Conservation (phyloP, 2,329 filamentous ascomycete species). For the Calonectria ilicicola region DNA sequence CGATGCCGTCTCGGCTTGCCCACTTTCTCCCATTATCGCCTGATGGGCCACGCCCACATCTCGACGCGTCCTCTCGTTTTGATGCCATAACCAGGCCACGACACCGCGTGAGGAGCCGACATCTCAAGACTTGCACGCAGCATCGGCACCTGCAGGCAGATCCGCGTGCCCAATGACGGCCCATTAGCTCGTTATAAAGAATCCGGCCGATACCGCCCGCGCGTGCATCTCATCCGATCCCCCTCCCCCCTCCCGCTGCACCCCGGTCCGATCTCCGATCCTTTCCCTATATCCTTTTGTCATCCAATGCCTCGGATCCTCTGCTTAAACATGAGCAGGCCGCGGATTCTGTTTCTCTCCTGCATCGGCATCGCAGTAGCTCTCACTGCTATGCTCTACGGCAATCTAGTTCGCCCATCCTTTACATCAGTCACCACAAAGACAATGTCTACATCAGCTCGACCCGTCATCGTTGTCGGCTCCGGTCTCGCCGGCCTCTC, state of each 20-base stretch:
- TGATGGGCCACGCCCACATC: slow-evolving; percentile 21
- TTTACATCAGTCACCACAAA: slow-evolving; percentile 40
- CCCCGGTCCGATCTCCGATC: slow-evolving; percentile 16
- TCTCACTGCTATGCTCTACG: slow-evolving; percentile 45
- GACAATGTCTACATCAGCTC: slow-evolving; percentile 38
- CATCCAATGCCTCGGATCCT: slow-evolving; percentile 43
- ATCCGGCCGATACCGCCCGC: slow-evolving; percentile 36
- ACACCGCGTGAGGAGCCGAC: not conserved
- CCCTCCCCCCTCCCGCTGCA: slow-evolving; percentile 12
- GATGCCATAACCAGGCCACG: slow-evolving; percentile 22
- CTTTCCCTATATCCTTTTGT: not conserved
- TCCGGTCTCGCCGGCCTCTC: slow-evolving; percentile 73
- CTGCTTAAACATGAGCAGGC: slow-evolving; percentile 44
- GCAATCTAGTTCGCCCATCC: slow-evolving; percentile 36
- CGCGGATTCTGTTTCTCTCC: slow-evolving; percentile 41
- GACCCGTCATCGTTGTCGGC: slow-evolving; percentile 70
- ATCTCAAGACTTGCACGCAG: not conserved
- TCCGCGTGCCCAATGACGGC: slow-evolving; percentile 15
- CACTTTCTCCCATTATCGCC: slow-evolving; percentile 25
- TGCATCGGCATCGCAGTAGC: slow-evolving; percentile 43
- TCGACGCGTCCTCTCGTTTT: not conserved
- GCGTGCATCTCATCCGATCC: slow-evolving; percentile 2
- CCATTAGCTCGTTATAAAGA: slow-evolving; percentile 26
- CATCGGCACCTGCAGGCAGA: slow-evolving; percentile 13
- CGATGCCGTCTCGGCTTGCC: slow-evolving; percentile 21